Evolutionary conservation across 331 rosid genomes (phyloP), one percentile per base, ranked within the genome.

Genomic region (Acacia concinna): DNA sequence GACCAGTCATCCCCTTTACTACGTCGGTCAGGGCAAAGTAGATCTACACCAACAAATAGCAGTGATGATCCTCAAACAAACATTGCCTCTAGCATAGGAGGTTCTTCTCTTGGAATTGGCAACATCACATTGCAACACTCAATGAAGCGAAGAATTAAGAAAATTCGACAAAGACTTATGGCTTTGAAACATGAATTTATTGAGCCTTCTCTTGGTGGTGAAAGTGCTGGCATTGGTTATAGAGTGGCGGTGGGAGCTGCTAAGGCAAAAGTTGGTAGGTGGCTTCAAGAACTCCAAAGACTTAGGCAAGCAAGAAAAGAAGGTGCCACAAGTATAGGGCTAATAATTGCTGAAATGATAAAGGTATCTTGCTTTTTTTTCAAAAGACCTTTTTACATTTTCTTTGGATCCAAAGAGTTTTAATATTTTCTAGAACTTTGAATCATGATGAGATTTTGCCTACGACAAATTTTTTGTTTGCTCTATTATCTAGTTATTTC

Each of bases 271-370:
- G 87, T 95, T 85, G 94, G 98, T 46, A 89, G 97, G 80, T 95
- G 98, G 98, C 99, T 95, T 80, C 99, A 93, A 88, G 98, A 95
- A 85, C 99, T 95, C 83, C 94, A 93, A 83, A 93, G 89, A 78
- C 98, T 95, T 81, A 86, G 99, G 78, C 99, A 95, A 81, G 99
- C 98, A 75, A 93, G 99, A 86, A 95, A 95, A 91, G 99, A 95
- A 91, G 99, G 99, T 68, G 97, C 98, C 80, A 83, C 94, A 31
- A 95, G 97, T 81, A 90, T 95, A 51, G 99, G 96, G 79, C 82
- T 93, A 78, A 93, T 93, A 81, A 87, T 87, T 83, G 88, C 97
- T 68, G 99, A 95, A 85, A 95, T 95, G 88, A 91, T 95, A 74
- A 95, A 91, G 99, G 99, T 95, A 91, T 32, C 76, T 13, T 27